phyloP scores from a whole-genome alignment of 225 moss, liverwort and hornwort genomes.

The Pseudoscleropodium purum region DNA sequence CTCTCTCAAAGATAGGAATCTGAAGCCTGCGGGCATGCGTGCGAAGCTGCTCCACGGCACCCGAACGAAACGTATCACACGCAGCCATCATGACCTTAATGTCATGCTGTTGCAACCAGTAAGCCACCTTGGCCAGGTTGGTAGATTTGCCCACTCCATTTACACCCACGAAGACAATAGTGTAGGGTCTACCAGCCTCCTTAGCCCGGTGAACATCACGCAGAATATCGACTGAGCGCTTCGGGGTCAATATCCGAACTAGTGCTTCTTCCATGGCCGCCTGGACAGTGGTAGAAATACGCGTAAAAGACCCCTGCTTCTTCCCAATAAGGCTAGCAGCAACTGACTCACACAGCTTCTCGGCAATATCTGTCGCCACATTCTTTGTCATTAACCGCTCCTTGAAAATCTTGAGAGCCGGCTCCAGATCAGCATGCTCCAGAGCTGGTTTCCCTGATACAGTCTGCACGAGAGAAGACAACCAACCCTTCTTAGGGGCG shows the following conservation, averaged over 20 bases:
- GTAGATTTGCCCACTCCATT: constrained; percentile 99
- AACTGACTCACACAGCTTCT: constrained; percentile 96
- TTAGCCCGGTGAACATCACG: constrained; percentile 87
- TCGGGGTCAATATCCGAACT: constrained; percentile 81
- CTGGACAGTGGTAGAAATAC: constrained; percentile 89
- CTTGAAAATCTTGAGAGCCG: constrained; percentile 87
- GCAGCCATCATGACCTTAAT: constrained; percentile 99
- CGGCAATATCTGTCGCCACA: constrained; percentile 95
- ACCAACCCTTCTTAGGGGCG: constrained; percentile 74
- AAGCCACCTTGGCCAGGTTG: constrained; percentile 97
- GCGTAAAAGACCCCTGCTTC: constrained; percentile 92
- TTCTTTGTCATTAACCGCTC: constrained; percentile 96
- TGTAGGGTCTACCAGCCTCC: constrained; percentile 82
- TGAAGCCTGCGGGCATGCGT: constrained; percentile 96
- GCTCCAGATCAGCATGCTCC: constrained; percentile 71
- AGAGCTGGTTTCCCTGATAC: constrained; percentile 85
- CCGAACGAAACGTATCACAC: constrained; percentile 97
- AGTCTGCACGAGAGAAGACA: constrained; percentile 78
- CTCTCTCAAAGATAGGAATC: constrained; percentile 88
- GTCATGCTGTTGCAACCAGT: constrained; percentile 91
- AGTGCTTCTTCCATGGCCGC: constrained; percentile 96
- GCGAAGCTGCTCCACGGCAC: constrained; percentile 99
- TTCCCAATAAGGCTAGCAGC: constrained; percentile 91
- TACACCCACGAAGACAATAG: constrained; percentile 94
- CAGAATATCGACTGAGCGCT: constrained; percentile 91